Conservation (phyloP, 768 basidiomycete species). For the Pholiota conissans region DNA sequence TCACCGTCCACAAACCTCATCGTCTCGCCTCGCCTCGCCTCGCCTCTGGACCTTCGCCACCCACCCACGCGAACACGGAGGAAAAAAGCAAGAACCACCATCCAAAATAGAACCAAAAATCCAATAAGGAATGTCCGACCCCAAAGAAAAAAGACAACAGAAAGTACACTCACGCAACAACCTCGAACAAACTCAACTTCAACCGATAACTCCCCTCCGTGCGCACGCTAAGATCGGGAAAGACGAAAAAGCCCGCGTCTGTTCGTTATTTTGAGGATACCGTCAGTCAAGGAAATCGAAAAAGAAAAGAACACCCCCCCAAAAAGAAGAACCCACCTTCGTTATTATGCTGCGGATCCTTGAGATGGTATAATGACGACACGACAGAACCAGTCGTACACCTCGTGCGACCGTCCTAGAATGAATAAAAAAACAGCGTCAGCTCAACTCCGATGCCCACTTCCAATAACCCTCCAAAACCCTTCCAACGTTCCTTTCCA, state of each 20-base stretch:
- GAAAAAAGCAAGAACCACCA: no score
- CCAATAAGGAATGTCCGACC: no score
- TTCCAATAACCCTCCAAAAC: no score
- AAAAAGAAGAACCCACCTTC: slow-evolving; percentile 33
- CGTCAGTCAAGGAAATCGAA: not conserved
- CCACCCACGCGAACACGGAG: no score
- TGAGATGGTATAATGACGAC: slow-evolving; percentile 87
- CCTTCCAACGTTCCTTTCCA: not conserved
- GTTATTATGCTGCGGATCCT: slow-evolving; percentile 59
- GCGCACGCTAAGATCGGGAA: slow-evolving; percentile 90
- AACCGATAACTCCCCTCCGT: slow-evolving; percentile 90
- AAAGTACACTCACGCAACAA: slow-evolving; percentile 70
- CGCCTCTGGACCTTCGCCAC: no score
- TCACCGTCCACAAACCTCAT: no score
- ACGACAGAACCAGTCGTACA: slow-evolving; percentile 93
- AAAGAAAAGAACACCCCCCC: not conserved
- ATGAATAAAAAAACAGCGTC: slow-evolving; percentile 6
- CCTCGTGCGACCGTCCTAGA: slow-evolving; percentile 87
- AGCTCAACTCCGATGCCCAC: no score
- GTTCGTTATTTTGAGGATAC: no score
- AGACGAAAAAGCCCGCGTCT: slow-evolving; percentile 94
- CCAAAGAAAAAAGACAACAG: not conserved
- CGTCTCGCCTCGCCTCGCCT: no score
- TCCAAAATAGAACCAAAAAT: no score
- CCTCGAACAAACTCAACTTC: slow-evolving; percentile 78